Conservation (phyloP, 345 rosid species). For the Rhodamnia argentea region DNA sequence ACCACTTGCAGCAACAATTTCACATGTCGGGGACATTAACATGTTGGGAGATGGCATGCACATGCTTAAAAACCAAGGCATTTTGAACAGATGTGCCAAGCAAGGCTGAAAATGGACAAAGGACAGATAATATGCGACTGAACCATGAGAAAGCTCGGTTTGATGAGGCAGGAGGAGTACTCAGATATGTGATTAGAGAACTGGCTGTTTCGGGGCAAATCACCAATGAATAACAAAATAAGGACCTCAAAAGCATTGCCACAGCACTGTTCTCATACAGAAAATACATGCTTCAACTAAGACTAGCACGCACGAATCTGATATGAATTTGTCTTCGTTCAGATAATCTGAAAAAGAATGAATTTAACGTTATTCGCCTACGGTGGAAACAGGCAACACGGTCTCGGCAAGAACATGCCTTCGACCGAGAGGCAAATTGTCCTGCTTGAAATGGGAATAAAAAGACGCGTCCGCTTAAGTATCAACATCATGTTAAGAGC, state of each 20-base stretch:
- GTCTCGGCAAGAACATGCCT: not conserved
- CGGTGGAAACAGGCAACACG: rapidly evolving
- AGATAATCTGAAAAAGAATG: not conserved
- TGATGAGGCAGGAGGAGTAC: not conserved
- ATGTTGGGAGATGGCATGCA: not conserved
- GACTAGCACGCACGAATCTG: not conserved
- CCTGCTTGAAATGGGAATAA: too few species aligned
- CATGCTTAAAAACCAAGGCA: not conserved
- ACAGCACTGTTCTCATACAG: not conserved
- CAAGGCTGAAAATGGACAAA: not conserved
- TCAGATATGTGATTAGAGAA: not conserved
- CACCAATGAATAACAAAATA: not conserved
- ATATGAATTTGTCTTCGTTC: not conserved
- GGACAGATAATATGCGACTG: not conserved
- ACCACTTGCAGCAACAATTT: not conserved
- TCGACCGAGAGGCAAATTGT: not conserved
- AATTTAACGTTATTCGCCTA: not conserved
- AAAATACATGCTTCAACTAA: not conserved
- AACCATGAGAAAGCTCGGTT: not conserved
- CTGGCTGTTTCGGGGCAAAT: not conserved
- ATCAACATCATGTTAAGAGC: not conserved
- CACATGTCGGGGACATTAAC: not conserved
- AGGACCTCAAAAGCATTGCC: not conserved
- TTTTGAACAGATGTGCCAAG: not conserved
- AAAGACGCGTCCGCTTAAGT: not conserved